Conservation (phyloP, 2,329 filamentous ascomycete genomes). For the Chlorencoelia australis region DNA sequence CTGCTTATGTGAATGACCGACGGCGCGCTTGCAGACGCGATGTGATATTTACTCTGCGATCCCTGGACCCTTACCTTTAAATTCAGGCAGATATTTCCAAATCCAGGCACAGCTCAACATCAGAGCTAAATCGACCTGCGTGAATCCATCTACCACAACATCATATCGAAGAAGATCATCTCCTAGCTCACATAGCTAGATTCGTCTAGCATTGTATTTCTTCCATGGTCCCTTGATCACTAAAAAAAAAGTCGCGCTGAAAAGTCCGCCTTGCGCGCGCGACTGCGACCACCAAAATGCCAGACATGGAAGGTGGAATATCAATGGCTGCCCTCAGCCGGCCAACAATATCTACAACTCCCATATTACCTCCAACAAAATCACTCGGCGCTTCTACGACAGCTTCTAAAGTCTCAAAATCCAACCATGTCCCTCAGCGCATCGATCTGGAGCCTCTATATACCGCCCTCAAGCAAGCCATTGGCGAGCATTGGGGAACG, state of each 20-base stretch:
- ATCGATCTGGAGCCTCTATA: constrained; percentile 60
- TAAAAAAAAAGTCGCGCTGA: constrained; percentile 18
- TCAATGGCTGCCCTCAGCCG: constrained; percentile 59
- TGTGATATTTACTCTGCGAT: too few relatives aligned
- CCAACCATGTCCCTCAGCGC: constrained; percentile 52
- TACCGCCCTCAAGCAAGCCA: constrained; percentile 47
- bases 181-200: constrained; percentile 15
- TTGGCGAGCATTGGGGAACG: constrained; percentile 52
- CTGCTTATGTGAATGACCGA: too few relatives aligned
- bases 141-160: constrained; percentile 15
- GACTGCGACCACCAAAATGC: constrained; percentile 37
- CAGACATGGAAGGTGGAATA: constrained; percentile 63
- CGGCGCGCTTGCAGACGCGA: too few relatives aligned
- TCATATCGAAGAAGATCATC: constrained; percentile 13
- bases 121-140: constrained; percentile 11
- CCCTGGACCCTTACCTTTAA: too few relatives aligned
- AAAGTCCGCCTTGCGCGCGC: constrained; percentile 17
- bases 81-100: too few relatives aligned
- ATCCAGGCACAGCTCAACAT: too few relatives aligned
- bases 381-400: constrained; percentile 44
- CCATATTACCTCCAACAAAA: constrained; percentile 47
- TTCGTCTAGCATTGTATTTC: constrained; percentile 13
- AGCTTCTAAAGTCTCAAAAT: constrained; percentile 40
- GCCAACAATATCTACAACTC: constrained; percentile 40
- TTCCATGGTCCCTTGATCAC: constrained; percentile 22